phyloP scores from a whole-genome alignment of 2,329 filamentous ascomycete genomes.

The Fusarium keratoplasticum region DNA sequence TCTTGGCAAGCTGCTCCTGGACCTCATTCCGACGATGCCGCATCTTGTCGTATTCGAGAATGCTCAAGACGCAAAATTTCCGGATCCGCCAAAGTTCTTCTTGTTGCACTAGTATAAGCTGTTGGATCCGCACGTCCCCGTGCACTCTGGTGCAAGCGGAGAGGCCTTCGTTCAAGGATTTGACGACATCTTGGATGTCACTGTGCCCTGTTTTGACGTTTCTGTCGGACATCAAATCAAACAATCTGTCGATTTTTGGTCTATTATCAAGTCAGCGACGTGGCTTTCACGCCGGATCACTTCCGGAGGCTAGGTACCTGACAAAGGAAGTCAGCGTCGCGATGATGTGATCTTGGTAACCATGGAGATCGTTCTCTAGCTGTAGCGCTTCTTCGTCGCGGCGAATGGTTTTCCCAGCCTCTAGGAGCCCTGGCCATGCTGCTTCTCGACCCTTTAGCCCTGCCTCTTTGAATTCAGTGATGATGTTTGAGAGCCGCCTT shows the following conservation, averaged over 20 bases:
- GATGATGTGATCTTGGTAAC: not conserved
- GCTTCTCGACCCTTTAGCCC: not conserved
- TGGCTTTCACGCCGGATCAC: not conserved
- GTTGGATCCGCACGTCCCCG: not conserved
- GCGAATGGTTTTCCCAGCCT: not conserved
- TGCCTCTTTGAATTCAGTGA: not conserved
- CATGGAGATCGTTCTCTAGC: not conserved
- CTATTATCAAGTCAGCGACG: not conserved
- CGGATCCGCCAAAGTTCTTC: not conserved
- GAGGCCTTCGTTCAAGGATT: not conserved
- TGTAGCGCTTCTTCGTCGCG: not conserved
- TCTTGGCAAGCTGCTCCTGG: not conserved
- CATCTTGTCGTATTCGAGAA: not conserved
- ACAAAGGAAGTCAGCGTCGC: not conserved
- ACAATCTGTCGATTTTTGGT: not conserved
- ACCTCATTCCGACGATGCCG: not conserved
- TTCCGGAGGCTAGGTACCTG: not conserved
- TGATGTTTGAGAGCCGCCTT: not conserved
- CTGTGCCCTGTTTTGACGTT: not conserved
- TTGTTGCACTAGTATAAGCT: not conserved
- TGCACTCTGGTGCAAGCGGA: not conserved
- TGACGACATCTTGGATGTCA: not conserved
- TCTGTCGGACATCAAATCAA: not conserved
- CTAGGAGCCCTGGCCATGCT: not conserved
- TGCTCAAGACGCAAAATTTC: not conserved